Evolutionary conservation across 1,284 basidiomycete genomes (phyloP), one percentile per base, ranked within the genome.

Genomic region (Hemileia vastatrix): DNA sequence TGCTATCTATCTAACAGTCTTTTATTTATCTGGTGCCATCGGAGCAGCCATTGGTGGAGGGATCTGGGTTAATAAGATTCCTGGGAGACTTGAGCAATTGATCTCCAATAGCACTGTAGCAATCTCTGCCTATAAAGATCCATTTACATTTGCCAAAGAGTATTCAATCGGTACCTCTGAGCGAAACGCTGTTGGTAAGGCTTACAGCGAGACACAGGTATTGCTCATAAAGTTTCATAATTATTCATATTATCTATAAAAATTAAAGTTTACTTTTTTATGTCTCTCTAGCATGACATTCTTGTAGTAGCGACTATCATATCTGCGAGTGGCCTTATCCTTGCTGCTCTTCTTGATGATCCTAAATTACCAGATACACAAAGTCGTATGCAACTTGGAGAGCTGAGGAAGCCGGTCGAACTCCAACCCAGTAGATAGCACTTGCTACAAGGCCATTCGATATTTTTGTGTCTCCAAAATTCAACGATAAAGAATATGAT

Each of bases 31-130:
- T 0, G 68, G 71, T 15, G 77, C 75, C 32, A 72, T 77, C 62
- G 77, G 77, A 0, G 64, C 69, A 0, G 72, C 75, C 13, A 76
- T 77, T 53, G 72, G 74, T 4, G 77, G 77, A 13, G 74, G 70
- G 9, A 76, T 77, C 57, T 77, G 76, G 76, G 72, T 71, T 36
- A 76, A 76, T 65, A 53, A 67, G 31, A 69, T 75, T 24, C 75
- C 74, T 3, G 43, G 60, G 24, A 71, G 71, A 63, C 64, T 77
- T 33, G 33, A 65, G 15, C 13, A 47, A 1, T 74, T 75, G 60
- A 67, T 76, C 50, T 44, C 43, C 48, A 70, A 77, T 61, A 52
- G 58, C 11, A 69, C 70, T 1, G 57, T 76, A 23, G 67, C 67
- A 47, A 55, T 54, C 1, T 27, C 64, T 36, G 76, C 75, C 2